Conservation (phyloP, 345 rosid genomes). For the Ceriops zippeliana region DNA sequence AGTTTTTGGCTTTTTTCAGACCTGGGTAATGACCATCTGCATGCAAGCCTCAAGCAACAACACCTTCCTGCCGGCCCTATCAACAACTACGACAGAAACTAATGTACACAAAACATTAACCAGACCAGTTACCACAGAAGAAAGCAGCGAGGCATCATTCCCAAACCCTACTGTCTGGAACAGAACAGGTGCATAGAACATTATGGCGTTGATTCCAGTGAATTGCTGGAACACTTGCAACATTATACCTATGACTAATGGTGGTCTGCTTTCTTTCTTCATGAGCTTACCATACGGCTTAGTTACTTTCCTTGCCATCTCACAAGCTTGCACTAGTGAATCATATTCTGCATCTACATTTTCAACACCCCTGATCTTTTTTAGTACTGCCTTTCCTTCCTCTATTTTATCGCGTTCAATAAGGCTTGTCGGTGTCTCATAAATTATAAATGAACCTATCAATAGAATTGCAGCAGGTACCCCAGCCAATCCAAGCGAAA, state of each 20-base stretch:
- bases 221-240: constrained; percentile 27
- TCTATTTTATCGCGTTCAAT: constrained; percentile 12
- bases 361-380: constrained; percentile 16
- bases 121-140: constrained; percentile 21
- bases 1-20: not conserved
- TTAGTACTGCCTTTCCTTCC: constrained; percentile 2
- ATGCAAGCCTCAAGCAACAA: constrained; percentile 18
- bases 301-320: constrained; percentile 1
- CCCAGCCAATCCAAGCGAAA: constrained; percentile 17
- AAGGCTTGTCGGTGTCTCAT: constrained; percentile 23
- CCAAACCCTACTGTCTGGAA: constrained; percentile 22
- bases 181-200: constrained; percentile 26
- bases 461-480: constrained; percentile 8
- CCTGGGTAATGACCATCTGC: constrained; percentile 19
- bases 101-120: constrained; percentile 21
- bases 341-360: constrained; percentile 22
- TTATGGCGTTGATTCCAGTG: constrained; percentile 31
- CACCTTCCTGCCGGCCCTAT: constrained; percentile 12
- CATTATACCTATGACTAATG: constrained; percentile 11
- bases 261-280: constrained; percentile 14
- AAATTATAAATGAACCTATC: constrained; percentile 16
- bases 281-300: constrained; percentile 12
- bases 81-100: constrained; percentile 15
- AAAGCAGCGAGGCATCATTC: constrained; percentile 21
- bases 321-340: constrained; percentile 15